Conservation (phyloP, 23 red algal genomes). For the Cyanidium caldarium region DNA sequence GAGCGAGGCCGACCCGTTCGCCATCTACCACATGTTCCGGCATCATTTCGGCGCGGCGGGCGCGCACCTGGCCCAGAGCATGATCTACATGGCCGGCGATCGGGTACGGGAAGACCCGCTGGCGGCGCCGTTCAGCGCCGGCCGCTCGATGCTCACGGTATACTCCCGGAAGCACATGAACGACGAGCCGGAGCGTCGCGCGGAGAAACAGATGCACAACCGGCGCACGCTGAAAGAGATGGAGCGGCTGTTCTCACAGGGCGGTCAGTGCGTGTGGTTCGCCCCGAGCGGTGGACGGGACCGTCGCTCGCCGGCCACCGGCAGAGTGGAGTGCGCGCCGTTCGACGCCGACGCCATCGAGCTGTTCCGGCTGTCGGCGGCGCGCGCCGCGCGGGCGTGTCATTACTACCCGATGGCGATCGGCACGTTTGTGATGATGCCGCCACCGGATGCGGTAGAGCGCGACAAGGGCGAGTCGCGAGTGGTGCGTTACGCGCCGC, state of each 20-base stretch:
- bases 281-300: slow-evolving; percentile 90
- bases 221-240: slow-evolving; percentile 37
- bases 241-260: slow-evolving; percentile 30
- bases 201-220: slow-evolving; percentile 76
- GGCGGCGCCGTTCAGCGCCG: slow-evolving; percentile 66
- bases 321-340: slow-evolving; percentile 35
- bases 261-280: slow-evolving; percentile 76
- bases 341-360: slow-evolving; percentile 81
- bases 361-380: slow-evolving; percentile 65
- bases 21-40: slow-evolving; percentile 55
- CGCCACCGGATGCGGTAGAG: slow-evolving; percentile 71
- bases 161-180: slow-evolving; percentile 98
- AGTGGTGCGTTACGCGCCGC: slow-evolving; percentile 36
- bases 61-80: slow-evolving; percentile 19
- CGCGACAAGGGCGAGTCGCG: slow-evolving; percentile 53
- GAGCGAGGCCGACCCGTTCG: slow-evolving; percentile 87
- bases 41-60: slow-evolving; percentile 17
- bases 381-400: slow-evolving; percentile 23
- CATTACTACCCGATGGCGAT: slow-evolving; percentile 97
- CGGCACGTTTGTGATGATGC: slow-evolving; percentile 72
- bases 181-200: slow-evolving; percentile 56
- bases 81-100: slow-evolving; percentile 97
- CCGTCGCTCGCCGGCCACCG: slow-evolving; percentile 23
- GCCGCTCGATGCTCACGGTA: slow-evolving; percentile 82
- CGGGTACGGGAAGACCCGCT: slow-evolving; percentile 86